Evolutionary conservation across 495 filamentous ascomycete genomes (phyloP).

Genomic region (Penicillium silybi): DNA sequence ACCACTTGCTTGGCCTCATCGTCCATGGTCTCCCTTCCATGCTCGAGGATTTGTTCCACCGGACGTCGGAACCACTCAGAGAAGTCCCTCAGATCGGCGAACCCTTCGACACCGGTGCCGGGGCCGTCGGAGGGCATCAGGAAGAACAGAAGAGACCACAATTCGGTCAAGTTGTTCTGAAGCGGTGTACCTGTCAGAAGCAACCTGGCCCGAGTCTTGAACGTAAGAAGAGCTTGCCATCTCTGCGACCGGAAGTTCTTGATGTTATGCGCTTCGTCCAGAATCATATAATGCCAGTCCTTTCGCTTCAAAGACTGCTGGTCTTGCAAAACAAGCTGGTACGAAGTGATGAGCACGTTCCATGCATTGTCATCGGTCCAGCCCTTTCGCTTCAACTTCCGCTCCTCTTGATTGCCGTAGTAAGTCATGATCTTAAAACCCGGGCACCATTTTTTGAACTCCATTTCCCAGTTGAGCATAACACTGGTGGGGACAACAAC

Average conservation of each 20-base stretch:
- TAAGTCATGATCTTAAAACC: slow-evolving; percentile 98
- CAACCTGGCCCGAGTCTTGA: slow-evolving; percentile 81
- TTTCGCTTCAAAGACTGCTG: slow-evolving; percentile 87
- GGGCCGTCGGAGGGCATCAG: slow-evolving; percentile 81
- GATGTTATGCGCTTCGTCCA: slow-evolving; percentile 99
- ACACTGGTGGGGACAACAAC: slow-evolving; percentile 97
- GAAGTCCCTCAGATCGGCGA: slow-evolving; percentile 87
- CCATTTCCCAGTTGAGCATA: slow-evolving; percentile 99
- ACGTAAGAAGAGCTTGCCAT: slow-evolving; percentile 91
- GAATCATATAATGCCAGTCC: slow-evolving; percentile 97
- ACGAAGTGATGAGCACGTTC: slow-evolving; percentile 97
- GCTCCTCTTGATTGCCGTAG: slow-evolving; percentile 90
- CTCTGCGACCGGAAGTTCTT: slow-evolving; percentile 97
- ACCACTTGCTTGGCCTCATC: slow-evolving; percentile 86
- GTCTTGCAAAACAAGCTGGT: slow-evolving; percentile 92
- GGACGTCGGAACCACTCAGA: slow-evolving; percentile 90
- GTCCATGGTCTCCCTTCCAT: slow-evolving; percentile 88
- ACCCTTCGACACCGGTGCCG: slow-evolving; percentile 69
- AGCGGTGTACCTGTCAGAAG: slow-evolving; percentile 93
- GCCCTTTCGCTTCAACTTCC: slow-evolving; percentile 81
- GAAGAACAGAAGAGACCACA: slow-evolving; percentile 98
- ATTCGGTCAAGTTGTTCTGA: slow-evolving; percentile 93
- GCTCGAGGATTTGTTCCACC: slow-evolving; percentile 91
- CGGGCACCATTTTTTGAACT: slow-evolving; percentile 99
- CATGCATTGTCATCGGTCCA: slow-evolving; percentile 88